These are phyloP conservation scores for Chytriomyces sp. DNA, from an alignment of 192 early-diverging fungal genomes.

Conservation along the genomic window DNA sequence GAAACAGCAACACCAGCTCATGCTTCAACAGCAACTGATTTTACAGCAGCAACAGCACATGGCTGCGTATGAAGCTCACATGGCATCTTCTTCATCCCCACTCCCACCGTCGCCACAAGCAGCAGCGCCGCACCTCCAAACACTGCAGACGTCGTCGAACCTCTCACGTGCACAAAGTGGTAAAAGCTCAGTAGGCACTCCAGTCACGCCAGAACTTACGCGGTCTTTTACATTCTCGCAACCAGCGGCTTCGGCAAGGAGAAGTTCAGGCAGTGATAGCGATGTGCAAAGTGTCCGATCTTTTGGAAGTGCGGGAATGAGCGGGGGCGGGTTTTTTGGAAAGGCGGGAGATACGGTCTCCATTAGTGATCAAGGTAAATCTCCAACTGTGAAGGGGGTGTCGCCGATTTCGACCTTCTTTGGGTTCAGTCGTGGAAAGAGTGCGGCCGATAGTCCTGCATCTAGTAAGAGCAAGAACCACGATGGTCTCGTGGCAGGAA, in stretches of 20 bases:
- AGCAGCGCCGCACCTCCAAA: neutral
- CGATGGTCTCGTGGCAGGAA: neutral
- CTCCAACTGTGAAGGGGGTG: neutral
- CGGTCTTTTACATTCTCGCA: neutral
- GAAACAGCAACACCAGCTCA: neutral
- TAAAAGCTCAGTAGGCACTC: neutral
- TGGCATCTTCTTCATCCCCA: neutral
- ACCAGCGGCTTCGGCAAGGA: neutral
- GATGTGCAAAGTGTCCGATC: neutral
- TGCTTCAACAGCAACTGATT: neutral
- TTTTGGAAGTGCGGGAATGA: neutral
- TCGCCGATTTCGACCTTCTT: neutral
- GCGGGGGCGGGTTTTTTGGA: neutral
- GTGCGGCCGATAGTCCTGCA: neutral
- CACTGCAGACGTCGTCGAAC: neutral
- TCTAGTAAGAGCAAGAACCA: neutral
- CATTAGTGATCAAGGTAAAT: neutral
- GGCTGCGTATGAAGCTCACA: neutral
- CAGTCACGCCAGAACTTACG: neutral
- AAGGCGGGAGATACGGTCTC: neutral
- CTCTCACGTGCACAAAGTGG: neutral
- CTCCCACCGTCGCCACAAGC: neutral
- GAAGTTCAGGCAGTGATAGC: neutral
- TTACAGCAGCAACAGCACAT: neutral
- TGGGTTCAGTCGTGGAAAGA: neutral